Conservation (phyloP, 2,329 filamentous ascomycete species). For the Apiospora malaysiana region DNA sequence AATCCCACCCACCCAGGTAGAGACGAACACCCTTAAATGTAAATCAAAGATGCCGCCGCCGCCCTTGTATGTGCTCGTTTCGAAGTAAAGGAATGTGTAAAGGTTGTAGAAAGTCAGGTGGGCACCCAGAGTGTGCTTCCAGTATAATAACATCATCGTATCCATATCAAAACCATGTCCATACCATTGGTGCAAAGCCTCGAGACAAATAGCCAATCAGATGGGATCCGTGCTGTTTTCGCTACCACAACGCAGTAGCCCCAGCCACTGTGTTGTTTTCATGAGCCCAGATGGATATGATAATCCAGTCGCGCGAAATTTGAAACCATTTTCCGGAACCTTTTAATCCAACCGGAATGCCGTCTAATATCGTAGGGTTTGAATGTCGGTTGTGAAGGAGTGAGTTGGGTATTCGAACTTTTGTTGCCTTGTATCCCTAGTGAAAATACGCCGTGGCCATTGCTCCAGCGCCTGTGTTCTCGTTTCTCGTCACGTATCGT, state of each 20-base stretch:
- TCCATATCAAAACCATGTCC: conserved; percentile 7
- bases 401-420: not conserved
- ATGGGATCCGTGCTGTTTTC: not conserved
- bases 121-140: not conserved
- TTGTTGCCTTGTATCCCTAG: not conserved
- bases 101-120: not conserved
- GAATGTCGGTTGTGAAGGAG: not conserved
- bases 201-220: not conserved
- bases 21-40: not conserved
- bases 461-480: not conserved
- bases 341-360: conserved; percentile 8
- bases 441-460: not conserved
- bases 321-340: not conserved
- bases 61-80: not conserved
- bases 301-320: not conserved
- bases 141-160: not conserved
- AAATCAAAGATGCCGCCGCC: not conserved
- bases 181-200: not conserved
- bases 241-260: not conserved
- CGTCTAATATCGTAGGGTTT: not conserved
- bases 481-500: conserved; percentile 14
- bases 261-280: not conserved
- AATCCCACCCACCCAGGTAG: not conserved
- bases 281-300: not conserved
- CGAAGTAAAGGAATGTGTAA: not conserved